Base-by-base conservation (phyloP, 2,329 filamentous ascomycete species). In the Macrophomina pseudophaseolina region DNA sequence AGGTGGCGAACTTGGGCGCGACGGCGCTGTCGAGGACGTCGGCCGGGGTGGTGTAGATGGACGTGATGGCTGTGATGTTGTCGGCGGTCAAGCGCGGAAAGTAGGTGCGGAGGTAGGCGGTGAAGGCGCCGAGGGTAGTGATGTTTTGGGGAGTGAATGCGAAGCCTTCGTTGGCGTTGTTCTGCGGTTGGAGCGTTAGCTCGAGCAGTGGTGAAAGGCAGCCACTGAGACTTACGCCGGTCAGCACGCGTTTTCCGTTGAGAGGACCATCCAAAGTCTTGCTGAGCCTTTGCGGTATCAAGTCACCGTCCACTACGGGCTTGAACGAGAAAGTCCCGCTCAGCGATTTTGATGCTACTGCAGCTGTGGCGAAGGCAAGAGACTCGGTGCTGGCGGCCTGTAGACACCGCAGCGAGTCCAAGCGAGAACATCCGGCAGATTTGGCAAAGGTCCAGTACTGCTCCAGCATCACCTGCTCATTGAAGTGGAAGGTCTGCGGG, bases 321-420 rank as follows among this genome's bases (percentile, higher is more conserved):
- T 83, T 85, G 85, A 86, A 89, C 0, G 83, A 85, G 72, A 85
- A 89, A 1, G 82, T 84, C 28, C 80, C 84, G 0, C 86, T 78
- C 85, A 73, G 86, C 87, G 28, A 81, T 82, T 70, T 85, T 80
- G 64, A 78, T 81, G 2, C 74, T 78, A 18, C 80, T 79, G 18
- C 88, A 80, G 87, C 74, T 40, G 80, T 83, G 2, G 86, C 86
- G 14, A 83, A 79, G 3, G 85, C 77, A n/a, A 89, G 77, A 0
- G 73, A 75, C 71, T 87, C 84, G 38, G 86, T 77, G 71, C 87
- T 83, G 1, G 81, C 79, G 0, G 68, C 71, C 72, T 88, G 88
- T 53, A 89, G 79, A 71, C 87, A 90, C 18, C 72, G 70, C 28
- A 89, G 77, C 4, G 44, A 51, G 11, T 12, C 32, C 0, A 63